Base-by-base conservation (phyloP, 2,329 filamentous ascomycete species). In the Trichoderma hamatum region DNA sequence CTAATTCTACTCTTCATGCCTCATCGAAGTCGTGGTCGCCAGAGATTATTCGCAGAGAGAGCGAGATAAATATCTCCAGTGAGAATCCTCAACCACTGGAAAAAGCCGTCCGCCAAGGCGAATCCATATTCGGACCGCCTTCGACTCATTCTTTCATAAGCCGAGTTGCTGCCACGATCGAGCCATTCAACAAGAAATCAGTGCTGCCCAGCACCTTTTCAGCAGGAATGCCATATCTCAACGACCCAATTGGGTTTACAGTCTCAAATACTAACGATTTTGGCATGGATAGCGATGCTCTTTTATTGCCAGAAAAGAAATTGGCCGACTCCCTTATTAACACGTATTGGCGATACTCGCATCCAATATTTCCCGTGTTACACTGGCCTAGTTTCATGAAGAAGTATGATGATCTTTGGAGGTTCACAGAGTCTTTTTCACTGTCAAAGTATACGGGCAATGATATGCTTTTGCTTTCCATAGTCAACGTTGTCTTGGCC, bases 91-190 rank as follows among this genome's bases (percentile, higher is more conserved):
- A 30, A 5, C 21, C 24, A 26, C n/a, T 28, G 6, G 36, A 59
- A 21, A 56, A 28, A 10, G 26, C 26, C 3, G 10, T 32, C 10
- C 30, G 39, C 34, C 64, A 46, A 28, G 24, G 34, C 19, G 64
- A 67, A 24, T 30, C 55, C 9, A 46, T 59, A 26, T 67, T 59
- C 13, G 64, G 64, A 2, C 64, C 64, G 10, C 64, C 64, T 5
- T 67, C 64, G 14, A 67, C 64, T 26, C 30, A 59, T 28, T 67
- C 64, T 6, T 67, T 67, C 16, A 67, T 67, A 16, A 67, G 24
- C 34, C 64, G 54, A n/a, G 54, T 67, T 32, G 46, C 49, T 21
- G 64, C 64, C 30, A 34, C 54, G 54, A 67, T 67, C 11, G 64
- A 67, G 19, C 64, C 64, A 4, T 36, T 43, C 21, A 67, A 32